Base-by-base conservation (phyloP, 2,329 filamentous ascomycete genomes). In the Rhytidhysteron rufulum region DNA sequence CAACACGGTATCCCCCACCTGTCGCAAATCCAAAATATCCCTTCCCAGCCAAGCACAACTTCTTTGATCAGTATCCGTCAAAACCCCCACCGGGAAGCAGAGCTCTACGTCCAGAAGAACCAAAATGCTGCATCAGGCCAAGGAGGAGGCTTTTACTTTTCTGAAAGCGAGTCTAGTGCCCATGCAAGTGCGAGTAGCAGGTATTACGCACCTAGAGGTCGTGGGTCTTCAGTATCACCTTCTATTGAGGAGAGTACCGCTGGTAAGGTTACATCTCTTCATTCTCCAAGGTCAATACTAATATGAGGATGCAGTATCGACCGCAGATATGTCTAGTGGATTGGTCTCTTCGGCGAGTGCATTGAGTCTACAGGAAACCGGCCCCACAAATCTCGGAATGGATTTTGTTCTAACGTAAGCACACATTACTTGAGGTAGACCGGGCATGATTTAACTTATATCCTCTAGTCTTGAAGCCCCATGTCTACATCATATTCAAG, bases 321-420 rank as follows among this genome's bases (percentile, higher is more conserved):
- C 33, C 29, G 18, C 11, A 22, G 36, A 45, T 24, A 30, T 33
- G 15, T 27, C 32, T 16, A 19, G 21, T 18, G 13, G 6, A 31
- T 24, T 18, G 11, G 20, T 31, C 15, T 31, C 25, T n/a, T 29
- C 29, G n/a, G 35, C 17, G n/a, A 39, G 41, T 15, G 35, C 29
- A 21, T 32, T 37, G 11, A 43, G 33, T 19, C 9, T 54, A n/a
- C 31, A 45, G 3, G 41, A 52, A 10, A 36, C 51, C 5, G 49
- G 58, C 31, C 45, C 42, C 1, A 49, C 50, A 7, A 39, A 30
- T 17, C 25, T 57, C 3, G 55, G 53, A 19, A 52, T 56, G 43
- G 63, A 65, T 20, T 65, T 66, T 35, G 57, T 65, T 8, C 38
- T 66, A n/a, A 58, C 54, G 58, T 63, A 47, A 39, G 56, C 51